Conservation (phyloP, 305 asterid species). For the Fraxinus platypoda region DNA sequence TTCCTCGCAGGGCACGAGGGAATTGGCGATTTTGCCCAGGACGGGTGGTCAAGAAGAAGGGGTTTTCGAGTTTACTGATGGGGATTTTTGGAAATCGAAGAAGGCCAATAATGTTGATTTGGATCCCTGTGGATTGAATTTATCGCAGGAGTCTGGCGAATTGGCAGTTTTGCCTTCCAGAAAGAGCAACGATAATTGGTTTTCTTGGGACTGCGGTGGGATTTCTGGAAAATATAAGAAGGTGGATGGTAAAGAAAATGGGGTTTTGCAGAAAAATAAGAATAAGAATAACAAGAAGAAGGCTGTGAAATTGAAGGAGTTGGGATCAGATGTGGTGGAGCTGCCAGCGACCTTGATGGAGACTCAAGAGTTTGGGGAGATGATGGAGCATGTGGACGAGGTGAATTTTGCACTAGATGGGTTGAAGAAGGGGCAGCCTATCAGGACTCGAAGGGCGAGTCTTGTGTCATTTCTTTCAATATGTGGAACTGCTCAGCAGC, state of each 20-base stretch:
- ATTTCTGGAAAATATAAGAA: conserved; percentile 31
- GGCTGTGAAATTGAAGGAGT: conserved; percentile 39
- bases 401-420: conserved; percentile 88
- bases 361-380: conserved; percentile 88
- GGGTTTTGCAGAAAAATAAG: conserved; percentile 44
- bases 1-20: conserved; percentile 46
- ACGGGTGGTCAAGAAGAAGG: conserved; percentile 21
- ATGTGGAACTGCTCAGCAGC: conserved; percentile 63
- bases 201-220: conserved; percentile 31
- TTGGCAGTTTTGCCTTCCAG: conserved; percentile 31
- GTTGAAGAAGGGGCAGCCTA: conserved; percentile 77
- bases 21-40: conserved; percentile 19
- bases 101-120: conserved; percentile 33
- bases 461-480: conserved; percentile 62
- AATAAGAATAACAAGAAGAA: conserved; percentile 44
- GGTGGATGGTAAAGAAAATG: conserved; percentile 35
- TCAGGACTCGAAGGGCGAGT: conserved; percentile 66
- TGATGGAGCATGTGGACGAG: conserved; percentile 90
- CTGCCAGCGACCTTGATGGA: conserved; percentile 74
- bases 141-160: conserved; percentile 52
- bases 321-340: conserved; percentile 28
- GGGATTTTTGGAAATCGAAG: conserved; percentile 34
- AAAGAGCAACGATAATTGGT: conserved; percentile 33
- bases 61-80: conserved; percentile 21
- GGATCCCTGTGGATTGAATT: conserved; percentile 46